Conservation (phyloP, 495 filamentous ascomycete species). For the Thozetella sp. region DNA sequence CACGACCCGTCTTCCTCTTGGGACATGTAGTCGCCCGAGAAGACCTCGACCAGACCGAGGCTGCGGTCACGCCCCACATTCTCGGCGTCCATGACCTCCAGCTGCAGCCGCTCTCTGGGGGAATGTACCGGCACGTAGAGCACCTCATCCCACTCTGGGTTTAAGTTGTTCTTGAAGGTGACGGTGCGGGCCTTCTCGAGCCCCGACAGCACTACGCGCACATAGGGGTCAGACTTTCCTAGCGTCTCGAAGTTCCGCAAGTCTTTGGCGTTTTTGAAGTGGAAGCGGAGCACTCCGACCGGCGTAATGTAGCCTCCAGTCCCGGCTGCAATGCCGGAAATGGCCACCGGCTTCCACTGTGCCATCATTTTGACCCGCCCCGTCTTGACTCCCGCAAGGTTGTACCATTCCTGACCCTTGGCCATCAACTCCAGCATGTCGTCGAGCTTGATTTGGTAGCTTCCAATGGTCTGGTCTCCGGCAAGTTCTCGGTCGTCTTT, state of each 20-base stretch:
- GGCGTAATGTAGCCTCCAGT: constrained; percentile 90
- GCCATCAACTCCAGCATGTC: constrained; percentile 90
- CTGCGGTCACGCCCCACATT: constrained; percentile 84
- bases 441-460: constrained; percentile 91
- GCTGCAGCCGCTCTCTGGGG: constrained; percentile 74
- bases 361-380: constrained; percentile 87
- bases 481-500: constrained; percentile 91
- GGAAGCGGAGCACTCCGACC: constrained; percentile 90
- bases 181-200: constrained; percentile 89
- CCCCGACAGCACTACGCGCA: constrained; percentile 83
- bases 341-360: constrained; percentile 91
- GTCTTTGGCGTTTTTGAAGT: constrained; percentile 80
- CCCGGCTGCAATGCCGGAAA: constrained; percentile 72
- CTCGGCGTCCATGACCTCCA: constrained; percentile 98
- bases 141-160: constrained; percentile 95
- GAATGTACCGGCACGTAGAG: constrained; percentile 93
- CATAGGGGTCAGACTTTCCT: constrained; percentile 97
- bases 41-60: constrained; percentile 77
- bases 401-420: constrained; percentile 96
- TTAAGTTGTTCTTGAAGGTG: constrained; percentile 93
- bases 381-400: constrained; percentile 76
- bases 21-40: constrained; percentile 74
- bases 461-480: constrained; percentile 83
- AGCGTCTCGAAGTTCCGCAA: constrained; percentile 92
- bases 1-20: constrained; percentile 82